Conservation (phyloP, 495 filamentous ascomycete species). For the Evernia prunastri region DNA sequence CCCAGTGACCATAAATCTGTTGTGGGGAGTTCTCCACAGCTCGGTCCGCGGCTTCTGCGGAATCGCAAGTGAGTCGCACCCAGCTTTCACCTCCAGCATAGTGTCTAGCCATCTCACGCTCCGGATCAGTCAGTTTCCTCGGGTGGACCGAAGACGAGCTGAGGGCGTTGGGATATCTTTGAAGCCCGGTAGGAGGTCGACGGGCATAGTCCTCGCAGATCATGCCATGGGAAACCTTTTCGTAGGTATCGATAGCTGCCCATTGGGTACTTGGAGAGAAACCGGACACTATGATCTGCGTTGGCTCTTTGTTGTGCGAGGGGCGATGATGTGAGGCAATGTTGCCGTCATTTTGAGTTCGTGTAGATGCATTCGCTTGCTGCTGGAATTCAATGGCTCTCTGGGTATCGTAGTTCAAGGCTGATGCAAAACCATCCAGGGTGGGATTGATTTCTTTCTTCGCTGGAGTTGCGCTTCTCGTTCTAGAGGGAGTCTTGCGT, state of each 20-base stretch:
- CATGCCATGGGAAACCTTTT: constrained; percentile 58
- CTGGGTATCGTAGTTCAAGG: constrained; percentile 31
- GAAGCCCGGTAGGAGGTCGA: constrained; percentile 51
- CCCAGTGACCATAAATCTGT: constrained; percentile 64
- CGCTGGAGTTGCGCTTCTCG: constrained; percentile 53
- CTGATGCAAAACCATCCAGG: constrained; percentile 45
- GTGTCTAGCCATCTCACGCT: constrained; percentile 66
- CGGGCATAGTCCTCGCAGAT: constrained; percentile 90
- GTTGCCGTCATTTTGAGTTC: constrained; percentile 24
- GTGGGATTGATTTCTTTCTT: constrained; percentile 51
- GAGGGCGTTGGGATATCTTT: constrained; percentile 52
- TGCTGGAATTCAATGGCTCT: constrained; percentile 31
- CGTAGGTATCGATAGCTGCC: constrained; percentile 78
- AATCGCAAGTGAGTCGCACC: constrained; percentile 92
- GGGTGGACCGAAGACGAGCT: constrained; percentile 56
- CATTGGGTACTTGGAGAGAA: constrained; percentile 68
- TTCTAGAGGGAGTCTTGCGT: constrained; percentile 44
- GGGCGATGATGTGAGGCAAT: constrained; percentile 38
- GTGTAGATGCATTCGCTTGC: constrained; percentile 40
- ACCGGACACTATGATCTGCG: constrained; percentile 78
- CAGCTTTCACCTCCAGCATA: constrained; percentile 76
- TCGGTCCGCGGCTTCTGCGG: constrained; percentile 65
- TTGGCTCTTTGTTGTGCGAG: constrained; percentile 56
- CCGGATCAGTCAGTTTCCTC: constrained; percentile 55
- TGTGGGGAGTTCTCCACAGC: constrained; percentile 72